phyloP scores from a whole-genome alignment of 2,329 filamentous ascomycete genomes.

The Tolypocladium pustulatum region DNA sequence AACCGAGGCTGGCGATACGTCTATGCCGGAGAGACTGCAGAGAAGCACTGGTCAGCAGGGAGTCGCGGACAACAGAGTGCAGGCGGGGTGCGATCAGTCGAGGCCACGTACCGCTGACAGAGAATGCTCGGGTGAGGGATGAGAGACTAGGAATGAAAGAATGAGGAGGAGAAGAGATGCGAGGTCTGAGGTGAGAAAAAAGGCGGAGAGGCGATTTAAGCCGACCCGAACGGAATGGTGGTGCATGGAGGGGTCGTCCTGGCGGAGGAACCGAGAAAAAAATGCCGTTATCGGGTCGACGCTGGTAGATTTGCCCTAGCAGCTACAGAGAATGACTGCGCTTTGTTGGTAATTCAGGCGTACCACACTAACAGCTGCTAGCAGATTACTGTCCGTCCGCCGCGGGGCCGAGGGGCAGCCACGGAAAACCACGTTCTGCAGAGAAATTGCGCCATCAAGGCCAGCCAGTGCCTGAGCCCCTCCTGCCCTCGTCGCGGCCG shows the following conservation, averaged over 20 bases:
- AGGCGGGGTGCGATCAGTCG: not conserved
- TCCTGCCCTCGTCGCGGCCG: not conserved
- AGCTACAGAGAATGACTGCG: not conserved
- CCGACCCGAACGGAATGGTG: slow-evolving; percentile 1
- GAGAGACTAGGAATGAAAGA: not conserved
- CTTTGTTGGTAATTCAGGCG: not conserved
- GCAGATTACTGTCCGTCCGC: not conserved
- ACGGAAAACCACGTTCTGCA: slow-evolving; percentile 1
- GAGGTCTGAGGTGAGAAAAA: slow-evolving; percentile 2
- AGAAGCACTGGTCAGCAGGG: not conserved
- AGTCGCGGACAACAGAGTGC: not conserved
- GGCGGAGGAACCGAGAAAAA: not conserved
- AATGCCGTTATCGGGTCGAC: not conserved
- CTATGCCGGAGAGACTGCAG: not conserved
- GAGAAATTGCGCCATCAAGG: slow-evolving; percentile 2
- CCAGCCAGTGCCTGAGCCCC: not conserved
- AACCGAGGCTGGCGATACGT: not conserved
- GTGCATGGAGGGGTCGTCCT: slow-evolving; percentile 3
- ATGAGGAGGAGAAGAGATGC: slow-evolving; percentile 1
- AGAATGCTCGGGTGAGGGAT: not conserved
- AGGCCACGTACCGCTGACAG: not conserved
- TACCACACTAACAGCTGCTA: not conserved
- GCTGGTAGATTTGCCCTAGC: not conserved
- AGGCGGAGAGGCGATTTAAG: slow-evolving; percentile 6
- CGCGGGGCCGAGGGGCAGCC: not conserved